These are phyloP conservation scores for Chlorella vulgaris DNA, from an alignment of 139 green algal genomes.

Conservation along the genomic window DNA sequence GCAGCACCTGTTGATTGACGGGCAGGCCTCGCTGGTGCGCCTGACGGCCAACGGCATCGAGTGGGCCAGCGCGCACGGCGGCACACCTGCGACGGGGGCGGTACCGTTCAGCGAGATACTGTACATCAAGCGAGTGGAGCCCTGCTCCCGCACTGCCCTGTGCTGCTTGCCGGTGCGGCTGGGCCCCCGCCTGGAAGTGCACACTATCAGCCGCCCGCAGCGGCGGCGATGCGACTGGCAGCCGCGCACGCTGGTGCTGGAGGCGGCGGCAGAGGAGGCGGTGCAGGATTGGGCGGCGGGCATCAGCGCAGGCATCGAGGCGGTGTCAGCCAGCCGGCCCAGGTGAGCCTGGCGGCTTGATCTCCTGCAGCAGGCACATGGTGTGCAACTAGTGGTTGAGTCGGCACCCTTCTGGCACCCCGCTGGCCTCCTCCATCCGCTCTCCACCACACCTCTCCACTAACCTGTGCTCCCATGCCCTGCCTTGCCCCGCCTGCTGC, in stretches of 20 bases:
- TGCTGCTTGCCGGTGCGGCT: background rate
- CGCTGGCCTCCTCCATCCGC: too few relatives aligned
- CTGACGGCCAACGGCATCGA: constrained; percentile 1
- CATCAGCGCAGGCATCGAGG: constrained; percentile 14
- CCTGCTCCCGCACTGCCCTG: background rate
- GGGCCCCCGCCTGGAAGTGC: background rate
- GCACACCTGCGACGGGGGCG: background rate
- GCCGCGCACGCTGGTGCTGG: constrained; percentile 18
- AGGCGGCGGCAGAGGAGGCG: constrained; percentile 3
- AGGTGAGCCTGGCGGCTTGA: background rate
- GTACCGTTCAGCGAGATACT: constrained; percentile 32
- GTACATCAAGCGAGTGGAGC: background rate
- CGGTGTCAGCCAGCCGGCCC: background rate
- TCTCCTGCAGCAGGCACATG: background rate
- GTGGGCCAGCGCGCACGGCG: background rate
- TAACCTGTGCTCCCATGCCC: too few relatives aligned
- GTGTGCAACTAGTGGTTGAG: too few relatives aligned
- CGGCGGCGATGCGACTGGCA: constrained; percentile 23
- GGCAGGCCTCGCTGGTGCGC: background rate
- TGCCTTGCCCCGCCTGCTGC: background rate
- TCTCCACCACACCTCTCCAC: too few relatives aligned
- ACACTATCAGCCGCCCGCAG: constrained; percentile 16
- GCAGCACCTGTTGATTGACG: background rate
- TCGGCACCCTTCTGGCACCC: too few relatives aligned
- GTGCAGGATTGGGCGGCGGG: constrained; percentile 1